A percentile compares a stretch with the other conserved stretches of the same genome.
These are phyloP conservation scores for Melampsora larici-populina DNA, from an alignment of 1,284 basidiomycete species.

Conservation along the genomic window DNA sequence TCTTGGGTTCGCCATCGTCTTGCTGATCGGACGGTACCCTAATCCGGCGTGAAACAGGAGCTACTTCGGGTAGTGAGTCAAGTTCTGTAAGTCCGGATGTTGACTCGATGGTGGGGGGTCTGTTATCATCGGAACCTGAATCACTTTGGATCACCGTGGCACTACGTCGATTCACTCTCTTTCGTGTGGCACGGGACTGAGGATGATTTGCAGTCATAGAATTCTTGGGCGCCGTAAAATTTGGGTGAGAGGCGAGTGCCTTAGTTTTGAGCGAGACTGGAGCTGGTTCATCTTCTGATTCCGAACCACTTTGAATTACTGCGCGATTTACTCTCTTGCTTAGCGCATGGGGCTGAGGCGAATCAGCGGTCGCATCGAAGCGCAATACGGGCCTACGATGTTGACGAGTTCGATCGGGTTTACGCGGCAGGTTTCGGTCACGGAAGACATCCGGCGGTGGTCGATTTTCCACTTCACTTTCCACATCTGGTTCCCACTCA, in stretches of 20 bases:
- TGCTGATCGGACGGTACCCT: too few relatives aligned
- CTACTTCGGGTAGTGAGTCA: too few relatives aligned
- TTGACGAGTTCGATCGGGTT: background rate
- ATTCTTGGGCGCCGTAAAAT: too few relatives aligned
- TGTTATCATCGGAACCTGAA: background rate
- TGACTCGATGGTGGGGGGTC: background rate
- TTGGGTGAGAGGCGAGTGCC: too few relatives aligned
- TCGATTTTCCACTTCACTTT: background rate
- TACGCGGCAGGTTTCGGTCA: background rate
- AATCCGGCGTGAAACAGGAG: too few relatives aligned
- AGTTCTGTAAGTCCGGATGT: too few relatives aligned
- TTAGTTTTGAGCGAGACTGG: background rate
- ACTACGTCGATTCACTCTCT: background rate
- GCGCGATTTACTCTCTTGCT: background rate
- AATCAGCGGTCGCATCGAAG: background rate
- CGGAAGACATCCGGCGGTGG: background rate
- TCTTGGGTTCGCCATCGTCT: too few relatives aligned
- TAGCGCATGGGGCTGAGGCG: background rate
- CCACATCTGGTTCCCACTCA: constrained; percentile 2
- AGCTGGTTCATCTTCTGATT: background rate
- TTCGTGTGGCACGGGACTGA: too few relatives aligned
- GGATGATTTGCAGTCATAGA: too few relatives aligned
- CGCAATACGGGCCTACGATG: background rate
- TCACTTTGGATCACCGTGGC: background rate
- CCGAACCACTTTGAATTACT: background rate